These are phyloP conservation scores for Balakata baccata DNA, from an alignment of 345 rosid species.

Conservation along the genomic window DNA sequence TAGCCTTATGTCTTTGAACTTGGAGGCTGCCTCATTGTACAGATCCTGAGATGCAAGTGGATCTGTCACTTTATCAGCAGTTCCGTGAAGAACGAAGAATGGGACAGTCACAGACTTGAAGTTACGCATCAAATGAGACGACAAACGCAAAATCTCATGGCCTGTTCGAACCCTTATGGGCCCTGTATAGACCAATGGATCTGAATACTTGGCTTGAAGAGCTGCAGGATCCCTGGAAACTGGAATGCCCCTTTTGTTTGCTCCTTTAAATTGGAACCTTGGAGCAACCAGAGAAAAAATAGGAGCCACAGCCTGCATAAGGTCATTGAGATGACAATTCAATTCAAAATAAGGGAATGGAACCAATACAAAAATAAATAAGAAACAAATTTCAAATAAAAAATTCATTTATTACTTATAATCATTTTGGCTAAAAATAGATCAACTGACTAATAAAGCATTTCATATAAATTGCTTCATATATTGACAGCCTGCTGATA, in stretches of 20 bases:
- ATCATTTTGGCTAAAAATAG: not conserved
- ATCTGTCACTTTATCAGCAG: constrained; percentile 86
- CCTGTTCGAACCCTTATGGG: constrained; percentile 97
- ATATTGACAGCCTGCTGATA: not conserved
- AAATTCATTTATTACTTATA: not conserved
- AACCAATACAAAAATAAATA: not conserved
- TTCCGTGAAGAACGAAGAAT: constrained; percentile 92
- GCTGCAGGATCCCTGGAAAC: constrained; percentile 95
- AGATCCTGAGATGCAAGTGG: constrained; percentile 87
- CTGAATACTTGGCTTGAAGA: constrained; percentile 77
- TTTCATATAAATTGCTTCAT: not conserved
- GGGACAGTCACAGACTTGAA: constrained; percentile 67
- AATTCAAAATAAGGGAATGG: not conserved
- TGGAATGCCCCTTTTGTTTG: constrained; percentile 95
- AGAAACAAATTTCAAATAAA: not conserved
- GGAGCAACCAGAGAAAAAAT: constrained; percentile 78
- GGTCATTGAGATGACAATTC: not conserved
- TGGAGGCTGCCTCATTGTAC: constrained; percentile 71
- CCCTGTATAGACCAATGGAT: constrained; percentile 95
- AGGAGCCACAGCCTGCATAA: constrained; percentile 83
- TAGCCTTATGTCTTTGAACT: constrained; percentile 81
- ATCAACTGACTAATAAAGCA: not conserved
- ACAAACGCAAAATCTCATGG: constrained; percentile 80
- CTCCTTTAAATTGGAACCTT: constrained; percentile 89
- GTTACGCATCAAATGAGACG: constrained; percentile 65